Evolutionary conservation across 1,139 yeast species (phyloP).

Genomic region (Lizanozyma gosingica): DNA sequence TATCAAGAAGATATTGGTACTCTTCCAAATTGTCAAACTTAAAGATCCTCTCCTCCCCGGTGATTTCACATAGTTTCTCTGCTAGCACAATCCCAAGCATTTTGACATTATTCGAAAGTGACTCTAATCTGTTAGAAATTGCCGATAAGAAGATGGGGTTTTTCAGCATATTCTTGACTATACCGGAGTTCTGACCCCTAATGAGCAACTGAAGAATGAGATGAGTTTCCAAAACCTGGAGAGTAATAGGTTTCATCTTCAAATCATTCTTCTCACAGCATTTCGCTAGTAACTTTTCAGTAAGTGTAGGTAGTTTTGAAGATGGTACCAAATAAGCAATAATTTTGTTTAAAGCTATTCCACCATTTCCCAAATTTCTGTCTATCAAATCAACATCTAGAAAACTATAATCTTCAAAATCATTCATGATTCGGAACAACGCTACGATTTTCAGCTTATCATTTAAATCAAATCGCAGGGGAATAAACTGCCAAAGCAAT

Average conservation of each 20-base stretch:
- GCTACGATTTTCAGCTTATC: background rate
- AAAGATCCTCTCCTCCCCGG: slow-evolving; percentile 27
- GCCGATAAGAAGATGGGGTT: slow-evolving; percentile 28
- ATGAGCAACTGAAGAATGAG: background rate
- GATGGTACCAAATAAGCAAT: background rate
- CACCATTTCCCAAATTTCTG: background rate
- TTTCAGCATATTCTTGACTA: slow-evolving; percentile 11
- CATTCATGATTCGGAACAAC: background rate
- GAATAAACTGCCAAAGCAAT: background rate
- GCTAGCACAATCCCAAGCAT: slow-evolving; percentile 39
- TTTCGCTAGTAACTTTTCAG: background rate
- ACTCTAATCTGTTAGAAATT: slow-evolving; percentile 35
- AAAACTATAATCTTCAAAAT: background rate
- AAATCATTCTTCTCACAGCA: background rate
- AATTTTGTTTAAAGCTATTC: background rate
- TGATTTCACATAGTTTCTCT: slow-evolving; percentile 30
- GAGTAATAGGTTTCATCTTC: background rate
- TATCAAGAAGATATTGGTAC: slow-evolving; percentile 3
- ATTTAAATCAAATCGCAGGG: background rate
- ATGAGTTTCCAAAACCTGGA: background rate
- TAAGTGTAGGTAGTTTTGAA: background rate
- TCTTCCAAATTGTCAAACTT: slow-evolving; percentile 13
- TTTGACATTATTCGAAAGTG: slow-evolving; percentile 33
- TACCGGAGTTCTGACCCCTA: background rate
- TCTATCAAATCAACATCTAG: background rate